Evolutionary conservation across 164 flowering plant species (phyloP).

Genomic region (Kalanchoe fedtschenkoi): DNA sequence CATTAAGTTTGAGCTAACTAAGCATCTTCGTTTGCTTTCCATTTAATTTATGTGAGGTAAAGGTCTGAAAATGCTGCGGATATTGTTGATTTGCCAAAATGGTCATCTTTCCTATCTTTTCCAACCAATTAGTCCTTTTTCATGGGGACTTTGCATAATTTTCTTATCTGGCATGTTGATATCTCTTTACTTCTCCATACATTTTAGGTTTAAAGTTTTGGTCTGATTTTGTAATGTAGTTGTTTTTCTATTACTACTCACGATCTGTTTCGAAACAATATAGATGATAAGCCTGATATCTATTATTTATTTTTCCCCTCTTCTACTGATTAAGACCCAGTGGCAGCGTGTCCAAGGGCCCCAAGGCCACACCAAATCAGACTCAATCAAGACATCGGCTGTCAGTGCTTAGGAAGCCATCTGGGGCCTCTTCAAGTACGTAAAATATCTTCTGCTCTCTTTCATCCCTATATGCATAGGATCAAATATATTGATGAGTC

Average conservation of each 20-base stretch:
- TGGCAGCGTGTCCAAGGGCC: slow-evolving; percentile 23
- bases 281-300: neutral
- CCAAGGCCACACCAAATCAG: slow-evolving; percentile 24
- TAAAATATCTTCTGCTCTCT: neutral
- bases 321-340: slow-evolving; percentile 18
- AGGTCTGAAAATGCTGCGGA: neutral
- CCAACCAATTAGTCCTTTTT: neutral
- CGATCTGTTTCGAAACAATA: neutral
- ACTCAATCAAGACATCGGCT: slow-evolving; percentile 20
- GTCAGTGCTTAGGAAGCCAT: slow-evolving; percentile 24
- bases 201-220: neutral
- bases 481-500: neutral
- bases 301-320: neutral
- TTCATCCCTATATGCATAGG: neutral
- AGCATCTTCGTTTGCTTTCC: neutral
- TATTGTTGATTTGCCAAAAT: neutral
- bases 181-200: too few species aligned
- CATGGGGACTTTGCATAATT: neutral
- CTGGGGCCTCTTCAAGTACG: slow-evolving; percentile 32
- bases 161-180: neutral
- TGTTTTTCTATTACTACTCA: neutral
- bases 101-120: neutral
- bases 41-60: neutral
- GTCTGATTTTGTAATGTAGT: neutral
- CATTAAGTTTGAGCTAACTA: neutral